A percentile compares a stretch with the other conserved stretches of the same genome.
phyloP scores from a whole-genome alignment of 495 filamentous ascomycete species.

The Amniculicola lignicola region DNA sequence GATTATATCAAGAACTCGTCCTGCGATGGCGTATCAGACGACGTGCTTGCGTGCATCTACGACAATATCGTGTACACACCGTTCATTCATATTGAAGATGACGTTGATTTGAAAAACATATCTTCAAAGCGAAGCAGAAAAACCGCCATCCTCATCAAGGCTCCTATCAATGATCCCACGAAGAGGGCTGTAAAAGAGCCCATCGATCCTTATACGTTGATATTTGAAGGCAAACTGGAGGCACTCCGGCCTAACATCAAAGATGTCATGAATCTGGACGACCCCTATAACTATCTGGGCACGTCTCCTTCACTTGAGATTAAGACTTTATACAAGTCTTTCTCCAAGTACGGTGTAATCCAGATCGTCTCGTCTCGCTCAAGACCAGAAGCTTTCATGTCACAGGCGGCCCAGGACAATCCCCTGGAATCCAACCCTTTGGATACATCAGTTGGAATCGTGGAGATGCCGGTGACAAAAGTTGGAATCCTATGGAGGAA shows the following conservation, averaged over 20 bases:
- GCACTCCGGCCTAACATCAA: conserved; percentile 77
- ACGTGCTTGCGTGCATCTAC: conserved; percentile 93
- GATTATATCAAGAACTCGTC: conserved; percentile 93
- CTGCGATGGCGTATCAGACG: conserved; percentile 81
- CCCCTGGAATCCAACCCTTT: no score
- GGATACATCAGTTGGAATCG: conserved; percentile 86
- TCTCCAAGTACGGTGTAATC: conserved; percentile 83
- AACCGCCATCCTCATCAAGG: conserved; percentile 70
- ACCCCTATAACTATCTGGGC: conserved; percentile 84
- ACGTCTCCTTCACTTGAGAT: conserved; percentile 71
- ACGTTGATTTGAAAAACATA: conserved; percentile 73
- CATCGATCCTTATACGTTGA: conserved; percentile 90
- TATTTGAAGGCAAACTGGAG: conserved; percentile 83
- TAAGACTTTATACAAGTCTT: conserved; percentile 74
- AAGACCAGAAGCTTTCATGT: conserved; percentile 90
- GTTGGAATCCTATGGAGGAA: conserved; percentile 96
- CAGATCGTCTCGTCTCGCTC: conserved; percentile 93
- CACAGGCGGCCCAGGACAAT: conserved; percentile 74
- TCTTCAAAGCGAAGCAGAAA: conserved; percentile 59
- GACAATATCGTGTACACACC: conserved; percentile 98
- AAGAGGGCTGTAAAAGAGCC: conserved; percentile 71
- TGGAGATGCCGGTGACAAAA: conserved; percentile 96
- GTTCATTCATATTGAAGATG: conserved; percentile 95
- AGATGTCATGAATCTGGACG: conserved; percentile 87
- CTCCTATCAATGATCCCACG: conserved; percentile 61